Evolutionary conservation across 257 asterid species (phyloP).

Genomic region (Ilex aquifolium): DNA sequence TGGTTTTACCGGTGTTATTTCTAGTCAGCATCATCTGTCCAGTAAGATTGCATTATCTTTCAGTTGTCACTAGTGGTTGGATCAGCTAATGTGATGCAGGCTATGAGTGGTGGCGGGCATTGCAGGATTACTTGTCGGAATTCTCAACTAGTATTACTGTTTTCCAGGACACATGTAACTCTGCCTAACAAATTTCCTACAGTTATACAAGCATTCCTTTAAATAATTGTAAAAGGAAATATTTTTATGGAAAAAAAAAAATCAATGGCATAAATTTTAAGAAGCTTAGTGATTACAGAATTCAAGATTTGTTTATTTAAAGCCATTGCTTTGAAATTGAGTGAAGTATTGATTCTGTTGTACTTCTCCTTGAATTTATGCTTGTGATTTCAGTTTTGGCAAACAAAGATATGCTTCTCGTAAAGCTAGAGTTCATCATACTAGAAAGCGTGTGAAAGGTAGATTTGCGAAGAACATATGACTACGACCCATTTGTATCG

Average conservation of each 20-base stretch:
- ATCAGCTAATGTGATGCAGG: constrained; percentile 34
- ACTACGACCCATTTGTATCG: constrained; percentile 40
- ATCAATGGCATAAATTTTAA: no score
- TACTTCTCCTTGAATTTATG: no score
- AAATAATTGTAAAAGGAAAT: no score
- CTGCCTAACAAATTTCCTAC: no score
- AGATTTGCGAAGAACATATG: constrained; percentile 69
- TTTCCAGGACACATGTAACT: constrained; percentile 36
- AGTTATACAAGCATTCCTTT: no score
- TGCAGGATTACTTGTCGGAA: constrained; percentile 47
- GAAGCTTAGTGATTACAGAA: no score
- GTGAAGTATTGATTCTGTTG: no score
- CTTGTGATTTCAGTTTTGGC: constrained; percentile 45
- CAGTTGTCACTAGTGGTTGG: constrained; percentile 30
- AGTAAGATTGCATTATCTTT: constrained; percentile 44
- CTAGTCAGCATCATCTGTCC: constrained; percentile 50
- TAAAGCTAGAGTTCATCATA: constrained; percentile 87
- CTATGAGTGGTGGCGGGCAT: constrained; percentile 24
- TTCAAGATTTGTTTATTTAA: no score
- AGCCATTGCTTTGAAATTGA: no score
- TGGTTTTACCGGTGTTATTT: neutral
- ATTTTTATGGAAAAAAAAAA: no score
- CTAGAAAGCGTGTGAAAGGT: constrained; percentile 85
- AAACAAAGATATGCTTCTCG: constrained; percentile 90
- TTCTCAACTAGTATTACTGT: constrained; percentile 46